phyloP scores from a whole-genome alignment of 2,329 filamentous ascomycete species.

The Fusarium piperis region DNA sequence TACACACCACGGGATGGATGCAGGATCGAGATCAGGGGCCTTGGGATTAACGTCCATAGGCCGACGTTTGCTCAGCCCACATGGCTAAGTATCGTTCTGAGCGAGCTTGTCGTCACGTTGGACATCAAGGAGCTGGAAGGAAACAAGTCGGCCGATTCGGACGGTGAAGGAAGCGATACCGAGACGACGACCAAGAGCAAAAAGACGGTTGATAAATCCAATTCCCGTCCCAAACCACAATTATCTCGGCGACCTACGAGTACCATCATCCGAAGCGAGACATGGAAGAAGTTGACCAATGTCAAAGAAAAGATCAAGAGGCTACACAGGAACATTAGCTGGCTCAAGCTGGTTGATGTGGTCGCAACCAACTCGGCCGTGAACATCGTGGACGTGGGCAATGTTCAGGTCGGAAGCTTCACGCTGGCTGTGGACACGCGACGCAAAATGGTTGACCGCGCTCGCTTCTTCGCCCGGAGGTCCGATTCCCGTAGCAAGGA shows the following conservation, averaged over 20 bases:
- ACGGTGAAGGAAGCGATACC: conserved; percentile 42
- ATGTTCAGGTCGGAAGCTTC: conserved; percentile 84
- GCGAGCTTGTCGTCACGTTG: conserved; percentile 84
- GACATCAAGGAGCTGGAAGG: conserved; percentile 75
- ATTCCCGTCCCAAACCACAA: conserved; percentile 31
- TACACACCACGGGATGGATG: conserved; percentile 91
- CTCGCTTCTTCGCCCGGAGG: conserved; percentile 86
- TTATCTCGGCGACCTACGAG: conserved; percentile 22
- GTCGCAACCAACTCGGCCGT: conserved; percentile 83
- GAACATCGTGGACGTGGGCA: conserved; percentile 82
- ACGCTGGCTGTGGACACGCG: conserved; percentile 91
- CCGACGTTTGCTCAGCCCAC: conserved; percentile 98
- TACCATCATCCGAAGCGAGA: conserved; percentile 66
- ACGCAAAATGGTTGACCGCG: conserved; percentile 89
- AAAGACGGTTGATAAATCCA: conserved; percentile 37
- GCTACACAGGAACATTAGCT: conserved; percentile 86
- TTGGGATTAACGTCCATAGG: conserved; percentile 88
- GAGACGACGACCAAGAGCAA: conserved; percentile 41
- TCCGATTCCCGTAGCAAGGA: conserved; percentile 65
- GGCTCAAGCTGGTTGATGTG: conserved; percentile 89
- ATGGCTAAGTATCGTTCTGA: conserved; percentile 90
- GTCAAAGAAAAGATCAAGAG: conserved; percentile 87
- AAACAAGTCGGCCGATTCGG: conserved; percentile 49
- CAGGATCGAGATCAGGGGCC: conserved; percentile 86
- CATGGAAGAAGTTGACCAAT: conserved; percentile 82